phyloP scores from a whole-genome alignment of 768 basidiomycete genomes.

The Panaeolus papilionaceus region DNA sequence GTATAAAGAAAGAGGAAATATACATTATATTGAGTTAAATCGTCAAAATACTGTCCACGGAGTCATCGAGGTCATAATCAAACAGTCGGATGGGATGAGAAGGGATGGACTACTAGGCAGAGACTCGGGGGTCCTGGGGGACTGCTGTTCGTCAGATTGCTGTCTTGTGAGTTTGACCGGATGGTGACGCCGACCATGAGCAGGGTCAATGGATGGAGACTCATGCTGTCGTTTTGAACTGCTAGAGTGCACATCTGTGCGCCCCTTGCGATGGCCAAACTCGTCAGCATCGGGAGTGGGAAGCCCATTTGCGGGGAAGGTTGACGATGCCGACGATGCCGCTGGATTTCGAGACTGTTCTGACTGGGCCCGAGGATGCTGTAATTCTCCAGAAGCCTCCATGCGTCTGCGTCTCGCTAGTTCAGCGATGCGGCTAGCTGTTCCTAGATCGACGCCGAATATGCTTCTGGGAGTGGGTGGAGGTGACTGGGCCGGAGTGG shows the following conservation, averaged over 20 bases:
- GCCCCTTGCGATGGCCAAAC: not conserved
- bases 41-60: too few relatives aligned
- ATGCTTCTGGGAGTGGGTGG: not conserved
- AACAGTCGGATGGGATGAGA: not conserved
- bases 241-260: not conserved
- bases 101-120: not conserved
- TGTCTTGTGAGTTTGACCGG: not conserved
- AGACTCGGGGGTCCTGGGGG: not conserved
- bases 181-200: not conserved
- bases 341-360: not conserved
- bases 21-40: too few relatives aligned
- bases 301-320: not conserved
- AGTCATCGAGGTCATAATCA: too few relatives aligned
- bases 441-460: not conserved
- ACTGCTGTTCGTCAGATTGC: not conserved
- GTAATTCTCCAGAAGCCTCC: not conserved
- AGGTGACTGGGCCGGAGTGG: not conserved
- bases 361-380: not conserved
- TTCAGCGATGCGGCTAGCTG: conserved; percentile 2
- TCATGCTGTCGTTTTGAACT: not conserved
- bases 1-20: too few relatives aligned
- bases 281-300: not conserved
- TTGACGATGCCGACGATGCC: not conserved
- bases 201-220: not conserved
- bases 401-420: not conserved